Evolutionary conservation across 2,329 filamentous ascomycete genomes (phyloP), one percentile per base, ranked within the genome.

Genomic region (Microsporum audouinii): DNA sequence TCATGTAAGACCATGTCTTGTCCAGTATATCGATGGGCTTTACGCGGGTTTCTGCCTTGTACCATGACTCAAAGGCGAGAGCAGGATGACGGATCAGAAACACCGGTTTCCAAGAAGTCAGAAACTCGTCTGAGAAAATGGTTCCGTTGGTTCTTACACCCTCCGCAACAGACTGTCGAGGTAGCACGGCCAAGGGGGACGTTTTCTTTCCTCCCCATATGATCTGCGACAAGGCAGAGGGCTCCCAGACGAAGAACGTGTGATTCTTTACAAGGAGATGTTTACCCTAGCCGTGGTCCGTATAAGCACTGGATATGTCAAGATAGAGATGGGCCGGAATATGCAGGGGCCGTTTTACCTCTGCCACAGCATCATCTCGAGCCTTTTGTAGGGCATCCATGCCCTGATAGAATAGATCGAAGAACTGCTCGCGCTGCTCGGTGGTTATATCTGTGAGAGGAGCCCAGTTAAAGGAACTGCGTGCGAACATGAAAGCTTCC

Each of bases 11-110:
- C 8, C 68, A 66, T 1, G 66, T 23, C 1, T 66, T 64, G 23
- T 56, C 47, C 66, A 6, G 0, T 61, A 63, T 27, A 66, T 65
- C 59, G 29, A 66, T 63, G 6, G 68, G 53, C 60, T 41, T 4
- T 63, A 64, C 2, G 17, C 45, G 0, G 53, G 53, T 12, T 64
- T 53, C 2, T 67, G 53, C 57, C 69, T 73, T 73, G 61, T 72
- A 73, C 29, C 69, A 64, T 1, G 74, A 77, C 4, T 73, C 70
- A 43, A 73, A 75, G 2, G 68, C 62, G 17, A 76, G 64, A 6
- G 72, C 72, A 1, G 75, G 75, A 59, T 76, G 72, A 0, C 74
- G 70, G 60, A 76, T 73, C 31, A 74, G 66, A 58, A 76, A 73
- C 0, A 70, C 67, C 4, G 71, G 64, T 14, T 65, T 63, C 65